Evolutionary conservation across 192 early-diverging fungal genomes (phyloP).

Genomic region (Linnemannia exigua): DNA sequence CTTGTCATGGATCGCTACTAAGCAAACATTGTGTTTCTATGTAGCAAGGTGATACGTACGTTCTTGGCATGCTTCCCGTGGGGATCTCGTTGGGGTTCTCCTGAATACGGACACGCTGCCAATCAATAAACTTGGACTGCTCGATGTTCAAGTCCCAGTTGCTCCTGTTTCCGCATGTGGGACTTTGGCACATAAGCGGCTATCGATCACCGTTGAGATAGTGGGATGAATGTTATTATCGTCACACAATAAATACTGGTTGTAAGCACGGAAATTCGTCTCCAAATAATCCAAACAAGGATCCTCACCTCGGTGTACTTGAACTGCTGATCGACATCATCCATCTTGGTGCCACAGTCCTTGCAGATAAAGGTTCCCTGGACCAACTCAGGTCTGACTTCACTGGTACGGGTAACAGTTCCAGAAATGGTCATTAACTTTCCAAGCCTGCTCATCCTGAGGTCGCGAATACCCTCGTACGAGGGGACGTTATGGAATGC

Average conservation of each 20-base stretch:
- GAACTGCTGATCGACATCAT: constrained; percentile 96
- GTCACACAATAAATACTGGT: neutral
- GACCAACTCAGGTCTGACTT: constrained; percentile 96
- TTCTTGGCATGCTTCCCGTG: constrained; percentile 96
- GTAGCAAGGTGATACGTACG: constrained; percentile 61
- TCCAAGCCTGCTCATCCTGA: constrained; percentile 88
- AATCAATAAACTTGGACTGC: constrained; percentile 93
- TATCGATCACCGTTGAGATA: constrained; percentile 16
- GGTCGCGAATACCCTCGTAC: constrained; percentile 81
- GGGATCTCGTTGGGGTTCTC: constrained; percentile 97
- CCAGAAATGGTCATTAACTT: constrained; percentile 86
- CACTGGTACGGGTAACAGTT: constrained; percentile 96
- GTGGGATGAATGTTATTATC: neutral
- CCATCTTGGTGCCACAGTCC: constrained; percentile 84
- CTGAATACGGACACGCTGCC: constrained; percentile 97
- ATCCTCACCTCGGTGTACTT: constrained; percentile 89
- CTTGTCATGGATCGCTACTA: neutral
- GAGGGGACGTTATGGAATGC: constrained; percentile 75
- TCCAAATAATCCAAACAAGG: neutral
- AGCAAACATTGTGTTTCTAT: neutral
- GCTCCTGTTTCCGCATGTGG: constrained; percentile 84
- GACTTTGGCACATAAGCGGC: constrained; percentile 88
- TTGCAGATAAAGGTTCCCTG: constrained; percentile 92
- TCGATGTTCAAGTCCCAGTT: constrained; percentile 87
- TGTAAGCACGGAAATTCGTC: neutral